A percentile compares a stretch with the other conserved stretches of the same genome.
Evolutionary conservation across 192 early-diverging fungal genomes (phyloP).

Genomic region (Chytriomyces hyalinus): DNA sequence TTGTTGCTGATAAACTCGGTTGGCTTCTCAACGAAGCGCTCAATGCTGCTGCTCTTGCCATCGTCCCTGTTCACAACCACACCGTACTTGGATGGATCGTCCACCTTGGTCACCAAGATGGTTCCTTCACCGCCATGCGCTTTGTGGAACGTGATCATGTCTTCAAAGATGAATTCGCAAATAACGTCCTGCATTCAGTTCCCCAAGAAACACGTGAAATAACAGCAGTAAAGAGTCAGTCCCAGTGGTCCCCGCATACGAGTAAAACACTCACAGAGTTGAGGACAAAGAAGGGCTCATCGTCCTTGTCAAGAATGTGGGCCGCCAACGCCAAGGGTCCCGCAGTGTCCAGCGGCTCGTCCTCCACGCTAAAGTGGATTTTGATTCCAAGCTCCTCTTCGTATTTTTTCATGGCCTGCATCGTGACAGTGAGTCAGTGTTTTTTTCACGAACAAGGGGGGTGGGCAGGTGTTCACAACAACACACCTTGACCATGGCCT

Average conservation of each 20-base stretch:
- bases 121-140: constrained; percentile 93
- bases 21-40: constrained; percentile 98
- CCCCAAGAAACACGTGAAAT: neutral
- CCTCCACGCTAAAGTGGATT: constrained; percentile 62
- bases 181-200: constrained; percentile 76
- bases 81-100: constrained; percentile 99
- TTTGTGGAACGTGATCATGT: constrained; percentile 86
- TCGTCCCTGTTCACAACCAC: constrained; percentile 83
- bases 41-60: constrained; percentile 71
- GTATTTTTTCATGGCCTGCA: constrained; percentile 82
- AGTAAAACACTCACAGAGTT: constrained; percentile 62
- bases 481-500: constrained; percentile 82
- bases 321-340: constrained; percentile 61
- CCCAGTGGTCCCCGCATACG: neutral
- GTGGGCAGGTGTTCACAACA: no score
- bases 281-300: constrained; percentile 96
- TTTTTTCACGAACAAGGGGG: no score
- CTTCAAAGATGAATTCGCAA: constrained; percentile 89
- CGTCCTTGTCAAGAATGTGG: constrained; percentile 64
- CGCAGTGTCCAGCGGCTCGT: constrained; percentile 63
- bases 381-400: constrained; percentile 73
- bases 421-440: no score
- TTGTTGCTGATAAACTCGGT: constrained; percentile 92
- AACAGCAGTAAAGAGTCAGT: no score
- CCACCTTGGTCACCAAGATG: constrained; percentile 95